Percentiles rank a stretch among this genome's conserved stretches.
phyloP scores from a whole-genome alignment of 1,284 basidiomycete genomes.

The Pseudozyma thailandica region DNA sequence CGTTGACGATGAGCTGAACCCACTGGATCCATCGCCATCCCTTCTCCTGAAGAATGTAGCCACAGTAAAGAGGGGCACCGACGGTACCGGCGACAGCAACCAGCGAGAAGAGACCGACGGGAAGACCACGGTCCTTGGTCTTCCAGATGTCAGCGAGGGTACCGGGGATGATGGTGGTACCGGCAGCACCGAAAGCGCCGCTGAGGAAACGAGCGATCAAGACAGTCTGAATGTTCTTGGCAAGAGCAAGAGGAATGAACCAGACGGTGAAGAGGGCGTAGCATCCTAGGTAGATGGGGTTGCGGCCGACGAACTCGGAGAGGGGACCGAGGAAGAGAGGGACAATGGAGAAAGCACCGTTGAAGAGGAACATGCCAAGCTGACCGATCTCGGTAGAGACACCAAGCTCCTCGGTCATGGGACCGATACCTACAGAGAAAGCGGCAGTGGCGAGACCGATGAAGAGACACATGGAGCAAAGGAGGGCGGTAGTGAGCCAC shows the following conservation, averaged over 20 bases:
- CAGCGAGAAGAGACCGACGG: constrained; percentile 67
- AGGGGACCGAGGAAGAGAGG: constrained; percentile 66
- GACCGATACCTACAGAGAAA: constrained; percentile 60
- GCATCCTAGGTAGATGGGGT: constrained; percentile 65
- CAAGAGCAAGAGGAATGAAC: constrained; percentile 63
- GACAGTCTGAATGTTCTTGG: constrained; percentile 64
- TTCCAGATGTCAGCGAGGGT: constrained; percentile 63
- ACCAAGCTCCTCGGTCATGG: constrained; percentile 63
- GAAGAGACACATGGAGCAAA: constrained; percentile 62
- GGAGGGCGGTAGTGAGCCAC: constrained; percentile 57
- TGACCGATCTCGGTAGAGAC: constrained; percentile 63
- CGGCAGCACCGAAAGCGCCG: constrained; percentile 65
- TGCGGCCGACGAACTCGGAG: constrained; percentile 66
- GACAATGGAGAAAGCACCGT: constrained; percentile 55
- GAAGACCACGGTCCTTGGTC: constrained; percentile 61
- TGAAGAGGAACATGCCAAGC: constrained; percentile 65
- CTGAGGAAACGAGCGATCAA: constrained; percentile 65
- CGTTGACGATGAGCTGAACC: constrained; percentile 63
- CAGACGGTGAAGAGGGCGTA: constrained; percentile 65
- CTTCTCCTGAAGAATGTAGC: constrained; percentile 62
- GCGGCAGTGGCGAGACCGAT: constrained; percentile 67
- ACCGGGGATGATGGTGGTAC: constrained; percentile 58
- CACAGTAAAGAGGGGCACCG: constrained; percentile 60
- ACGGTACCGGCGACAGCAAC: constrained; percentile 63
- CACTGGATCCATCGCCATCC: constrained; percentile 68